Evolutionary conservation across 345 rosid genomes (phyloP), one percentile per base, ranked within the genome.

Genomic region (Xanthoceras sorbifolium): DNA sequence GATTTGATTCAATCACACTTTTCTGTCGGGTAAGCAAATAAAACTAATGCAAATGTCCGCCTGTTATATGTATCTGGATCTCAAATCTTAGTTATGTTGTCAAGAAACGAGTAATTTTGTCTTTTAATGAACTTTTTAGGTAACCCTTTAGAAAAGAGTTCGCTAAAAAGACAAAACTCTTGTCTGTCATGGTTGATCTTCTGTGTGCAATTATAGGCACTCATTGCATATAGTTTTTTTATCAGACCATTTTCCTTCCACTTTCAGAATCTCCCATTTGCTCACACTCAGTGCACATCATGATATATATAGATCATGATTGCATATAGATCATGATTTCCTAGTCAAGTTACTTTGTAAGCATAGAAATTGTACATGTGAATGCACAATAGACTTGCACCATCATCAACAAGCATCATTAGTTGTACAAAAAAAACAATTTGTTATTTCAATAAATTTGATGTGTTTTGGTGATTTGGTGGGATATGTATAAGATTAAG

Each of bases 341-440:
- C 22, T 68, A 9, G 36, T 44, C 57, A 26, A 26, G 29, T 26
- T 57, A 68, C 57, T 17, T 29, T 31, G 32, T 14, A 0, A 61
- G 31, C 40, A 25, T n/a, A 38, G n/a, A 66, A 9, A 10, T 9
- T 20, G 36, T 72, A 17, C 38, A 36, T 3, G 66, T 4, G 38
- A 28, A 72, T 7, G 25, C 17, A 12, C 29, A 71, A 32, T 31
- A 22, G 48, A 20, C 22, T 38, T 23, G 22, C 44, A 48, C 46
- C 63, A 29, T 72, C 34, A 12, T 74, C 46, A 62, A 18, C 75
- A 25, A 59, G 29, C 18, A 59, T 18, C 23, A 72, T 72, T 57
- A 20, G 66, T n/a, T 59, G 29, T 17, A 32, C 26, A 72, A 38
- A 17, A 14, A 15, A 50, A 60, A n/a, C n/a, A n/a, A 38, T 17